Conservation (phyloP, 164 flowering plant species). For the Warburgia ugandensis region DNA sequence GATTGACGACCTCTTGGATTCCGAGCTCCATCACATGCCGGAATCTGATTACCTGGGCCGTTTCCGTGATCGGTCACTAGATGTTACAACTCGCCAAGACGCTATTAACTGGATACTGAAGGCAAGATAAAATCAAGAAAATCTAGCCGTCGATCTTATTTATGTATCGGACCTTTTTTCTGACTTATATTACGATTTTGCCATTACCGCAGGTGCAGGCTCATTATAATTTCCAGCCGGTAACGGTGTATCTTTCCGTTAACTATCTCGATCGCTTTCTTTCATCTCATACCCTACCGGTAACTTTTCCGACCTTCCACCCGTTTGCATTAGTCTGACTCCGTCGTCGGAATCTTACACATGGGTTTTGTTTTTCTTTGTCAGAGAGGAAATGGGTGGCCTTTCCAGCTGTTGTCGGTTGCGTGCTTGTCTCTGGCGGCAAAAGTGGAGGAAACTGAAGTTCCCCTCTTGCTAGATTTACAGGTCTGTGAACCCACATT, state of each 20-base stretch:
- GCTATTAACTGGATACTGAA: constrained; percentile 58
- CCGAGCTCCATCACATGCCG: constrained; percentile 39
- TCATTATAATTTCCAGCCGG: constrained; percentile 39
- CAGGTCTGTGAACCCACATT: constrained; percentile 39
- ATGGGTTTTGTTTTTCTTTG: background rate
- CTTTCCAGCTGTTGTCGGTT: constrained; percentile 59
- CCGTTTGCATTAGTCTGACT: background rate
- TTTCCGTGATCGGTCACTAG: constrained; percentile 26
- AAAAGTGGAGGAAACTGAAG: constrained; percentile 63
- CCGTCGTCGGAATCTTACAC: constrained; percentile 2
- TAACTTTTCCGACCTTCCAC: constrained; percentile 5
- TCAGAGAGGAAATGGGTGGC: constrained; percentile 41
- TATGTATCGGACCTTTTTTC: too few species aligned
- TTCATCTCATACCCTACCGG: constrained; percentile 39
- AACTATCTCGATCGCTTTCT: constrained; percentile 72
- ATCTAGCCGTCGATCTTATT: too few species aligned
- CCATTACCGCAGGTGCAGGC: constrained; percentile 45
- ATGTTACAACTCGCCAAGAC: constrained; percentile 45
- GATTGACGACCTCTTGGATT: constrained; percentile 21
- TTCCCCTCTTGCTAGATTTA: constrained; percentile 46
- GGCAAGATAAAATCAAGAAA: too few species aligned
- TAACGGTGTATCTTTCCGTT: constrained; percentile 51
- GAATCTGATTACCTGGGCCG: constrained; percentile 28
- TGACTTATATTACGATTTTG: background rate
- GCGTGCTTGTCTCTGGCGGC: constrained; percentile 74